A percentile compares a stretch with the other conserved stretches of the same genome.
Conservation (phyloP, 1,139 yeast species). For the Saccharomyces hybrid region DNA sequence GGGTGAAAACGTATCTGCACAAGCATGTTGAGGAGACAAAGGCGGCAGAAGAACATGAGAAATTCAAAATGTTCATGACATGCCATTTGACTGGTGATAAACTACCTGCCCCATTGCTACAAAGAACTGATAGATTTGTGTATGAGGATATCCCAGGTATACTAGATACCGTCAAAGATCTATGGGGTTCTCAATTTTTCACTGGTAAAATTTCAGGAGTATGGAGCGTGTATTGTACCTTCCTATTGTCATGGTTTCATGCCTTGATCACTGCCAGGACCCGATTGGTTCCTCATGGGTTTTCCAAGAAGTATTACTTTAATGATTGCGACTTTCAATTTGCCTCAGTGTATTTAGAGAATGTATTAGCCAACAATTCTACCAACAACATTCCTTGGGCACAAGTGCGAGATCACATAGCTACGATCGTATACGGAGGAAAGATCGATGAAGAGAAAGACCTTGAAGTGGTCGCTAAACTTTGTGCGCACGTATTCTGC, state of each 20-base stretch:
- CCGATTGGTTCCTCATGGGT: constrained; percentile 57
- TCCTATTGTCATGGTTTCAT: constrained; percentile 65
- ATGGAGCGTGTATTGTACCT: constrained; percentile 43
- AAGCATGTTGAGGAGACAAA: constrained; percentile 10
- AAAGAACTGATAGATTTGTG: constrained; percentile 16
- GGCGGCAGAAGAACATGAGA: neutral
- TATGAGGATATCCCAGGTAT: constrained; percentile 57
- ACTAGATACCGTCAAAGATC: constrained; percentile 41
- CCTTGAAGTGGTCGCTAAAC: constrained; percentile 12
- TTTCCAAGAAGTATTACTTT: constrained; percentile 55
- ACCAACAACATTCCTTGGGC: constrained; percentile 46
- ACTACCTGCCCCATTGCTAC: constrained; percentile 49
- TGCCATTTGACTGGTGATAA: constrained; percentile 13
- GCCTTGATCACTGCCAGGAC: constrained; percentile 52
- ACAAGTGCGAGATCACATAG: constrained; percentile 43
- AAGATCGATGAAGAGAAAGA: constrained; percentile 51
- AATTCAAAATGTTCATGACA: constrained; percentile 1
- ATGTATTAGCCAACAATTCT: constrained; percentile 13
- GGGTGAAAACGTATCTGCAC: constrained; percentile 42
- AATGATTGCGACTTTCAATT: constrained; percentile 67
- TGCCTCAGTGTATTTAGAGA: constrained; percentile 28
- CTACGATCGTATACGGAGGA: constrained; percentile 65
- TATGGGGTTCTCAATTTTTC: constrained; percentile 25
- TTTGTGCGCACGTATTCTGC: constrained; percentile 9
- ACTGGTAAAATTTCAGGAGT: constrained; percentile 28